A percentile compares a stretch with the other conserved stretches of the same genome.
phyloP scores from a whole-genome alignment of 2,329 filamentous ascomycete genomes.

The Coleophoma crateriformis region DNA sequence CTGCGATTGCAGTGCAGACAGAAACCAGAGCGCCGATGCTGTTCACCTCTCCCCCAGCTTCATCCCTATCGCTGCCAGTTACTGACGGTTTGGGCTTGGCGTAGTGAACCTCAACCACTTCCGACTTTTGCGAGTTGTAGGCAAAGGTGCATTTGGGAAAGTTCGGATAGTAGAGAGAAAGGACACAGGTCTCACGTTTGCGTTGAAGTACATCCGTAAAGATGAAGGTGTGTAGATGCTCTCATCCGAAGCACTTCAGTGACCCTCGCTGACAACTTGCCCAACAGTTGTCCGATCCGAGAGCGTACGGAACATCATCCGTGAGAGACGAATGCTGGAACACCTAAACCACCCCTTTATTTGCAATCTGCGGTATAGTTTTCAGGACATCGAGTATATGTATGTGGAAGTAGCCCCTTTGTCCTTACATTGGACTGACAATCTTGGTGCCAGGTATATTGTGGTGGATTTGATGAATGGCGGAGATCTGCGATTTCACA shows the following conservation, averaged over 20 bases:
- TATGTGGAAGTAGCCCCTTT: constrained; percentile 40
- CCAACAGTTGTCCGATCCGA: constrained; percentile 86
- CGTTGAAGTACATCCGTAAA: constrained; percentile 96
- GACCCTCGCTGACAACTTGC: constrained; percentile 5
- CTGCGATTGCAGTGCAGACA: not conserved
- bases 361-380: constrained; percentile 97
- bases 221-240: constrained; percentile 71
- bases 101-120: constrained; percentile 97
- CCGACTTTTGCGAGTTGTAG: constrained; percentile 87
- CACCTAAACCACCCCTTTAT: constrained; percentile 97
- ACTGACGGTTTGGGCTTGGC: constrained; percentile 3
- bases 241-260: constrained; percentile 2
- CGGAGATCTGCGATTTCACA: constrained; percentile 94
- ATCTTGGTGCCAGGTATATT: constrained; percentile 56
- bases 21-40: not conserved
- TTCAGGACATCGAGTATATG: constrained; percentile 99
- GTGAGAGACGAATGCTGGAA: constrained; percentile 95
- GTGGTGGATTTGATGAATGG: constrained; percentile 98
- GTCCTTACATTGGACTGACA: too few species aligned
- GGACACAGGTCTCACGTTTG: constrained; percentile 89
- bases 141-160: constrained; percentile 97
- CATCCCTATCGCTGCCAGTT: not conserved
- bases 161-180: constrained; percentile 98
- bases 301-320: constrained; percentile 96
- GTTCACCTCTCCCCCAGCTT: constrained; percentile 2